phyloP scores from a whole-genome alignment of 2,329 filamentous ascomycete species.

The Fusarium dlaminii region DNA sequence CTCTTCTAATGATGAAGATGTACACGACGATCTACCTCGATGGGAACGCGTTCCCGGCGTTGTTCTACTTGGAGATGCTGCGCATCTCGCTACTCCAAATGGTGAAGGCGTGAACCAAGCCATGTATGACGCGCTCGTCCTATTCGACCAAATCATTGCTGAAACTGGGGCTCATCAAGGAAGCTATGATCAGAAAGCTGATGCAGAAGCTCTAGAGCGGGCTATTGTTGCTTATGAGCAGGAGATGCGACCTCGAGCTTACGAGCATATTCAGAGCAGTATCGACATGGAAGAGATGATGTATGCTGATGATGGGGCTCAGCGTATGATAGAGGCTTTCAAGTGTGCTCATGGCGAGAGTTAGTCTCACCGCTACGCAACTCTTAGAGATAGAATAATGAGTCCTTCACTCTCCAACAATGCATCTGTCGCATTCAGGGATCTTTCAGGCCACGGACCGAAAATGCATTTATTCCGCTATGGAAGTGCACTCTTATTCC shows the following conservation, averaged over 20 bases:
- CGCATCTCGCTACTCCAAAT: neutral
- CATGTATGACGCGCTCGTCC: neutral
- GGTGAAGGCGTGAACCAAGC: constrained; percentile 5
- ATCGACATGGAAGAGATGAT: constrained; percentile 1
- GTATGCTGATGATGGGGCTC: neutral
- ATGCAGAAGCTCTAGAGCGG: neutral
- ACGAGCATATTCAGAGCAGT: neutral
- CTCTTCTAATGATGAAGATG: neutral
- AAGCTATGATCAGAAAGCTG: neutral
- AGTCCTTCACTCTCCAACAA: rapidly evolving
- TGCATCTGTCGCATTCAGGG: neutral
- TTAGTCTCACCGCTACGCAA: neutral
- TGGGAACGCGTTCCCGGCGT: neutral
- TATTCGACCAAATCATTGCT: neutral
- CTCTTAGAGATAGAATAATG: neutral
- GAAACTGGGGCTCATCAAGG: neutral
- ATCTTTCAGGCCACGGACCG: neutral
- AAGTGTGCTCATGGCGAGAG: neutral
- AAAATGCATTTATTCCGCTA: neutral
- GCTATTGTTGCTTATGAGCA: neutral
- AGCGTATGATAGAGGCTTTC: neutral
- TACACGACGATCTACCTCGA: rapidly evolving
- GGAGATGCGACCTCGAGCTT: neutral
- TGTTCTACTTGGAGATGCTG: neutral
- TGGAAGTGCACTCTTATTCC: neutral